Evolutionary conservation across 2,329 filamentous ascomycete genomes (phyloP).

Genomic region (Fusarium graminum): DNA sequence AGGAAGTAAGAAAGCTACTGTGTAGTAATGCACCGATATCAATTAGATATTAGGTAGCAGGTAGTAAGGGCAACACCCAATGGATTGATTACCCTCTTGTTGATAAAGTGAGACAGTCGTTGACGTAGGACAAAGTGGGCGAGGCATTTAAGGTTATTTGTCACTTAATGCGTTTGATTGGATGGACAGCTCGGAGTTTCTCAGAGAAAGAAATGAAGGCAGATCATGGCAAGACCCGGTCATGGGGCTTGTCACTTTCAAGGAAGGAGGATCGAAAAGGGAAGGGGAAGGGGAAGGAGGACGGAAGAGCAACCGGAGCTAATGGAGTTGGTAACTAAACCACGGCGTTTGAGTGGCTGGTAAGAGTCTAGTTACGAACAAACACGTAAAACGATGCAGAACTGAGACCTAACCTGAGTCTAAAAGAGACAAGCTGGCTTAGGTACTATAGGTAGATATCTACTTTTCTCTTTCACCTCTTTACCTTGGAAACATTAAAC

Average conservation of each 20-base stretch:
- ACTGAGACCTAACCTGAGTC: not conserved
- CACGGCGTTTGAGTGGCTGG: not conserved
- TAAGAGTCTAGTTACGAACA: not conserved
- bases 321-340: not conserved
- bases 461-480: no score
- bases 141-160: conserved; percentile 40
- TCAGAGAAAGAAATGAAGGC: conserved; percentile 16
- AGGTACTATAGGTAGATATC: no score
- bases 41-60: not conserved
- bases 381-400: not conserved
- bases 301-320: not conserved
- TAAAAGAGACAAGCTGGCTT: no score
- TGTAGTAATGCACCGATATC: not conserved
- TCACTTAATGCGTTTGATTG: conserved; percentile 28
- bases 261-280: conserved; percentile 17
- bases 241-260: conserved; percentile 18
- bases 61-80: not conserved
- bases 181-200: conserved; percentile 9
- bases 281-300: not conserved
- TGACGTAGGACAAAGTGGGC: conserved; percentile 17
- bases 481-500: no score
- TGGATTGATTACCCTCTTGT: not conserved
- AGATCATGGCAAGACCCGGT: conserved; percentile 31
- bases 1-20: not conserved
- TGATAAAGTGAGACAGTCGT: conserved; percentile 1